phyloP scores from a whole-genome alignment of 2,329 filamentous ascomycete genomes.

The Falciphora oryzae region DNA sequence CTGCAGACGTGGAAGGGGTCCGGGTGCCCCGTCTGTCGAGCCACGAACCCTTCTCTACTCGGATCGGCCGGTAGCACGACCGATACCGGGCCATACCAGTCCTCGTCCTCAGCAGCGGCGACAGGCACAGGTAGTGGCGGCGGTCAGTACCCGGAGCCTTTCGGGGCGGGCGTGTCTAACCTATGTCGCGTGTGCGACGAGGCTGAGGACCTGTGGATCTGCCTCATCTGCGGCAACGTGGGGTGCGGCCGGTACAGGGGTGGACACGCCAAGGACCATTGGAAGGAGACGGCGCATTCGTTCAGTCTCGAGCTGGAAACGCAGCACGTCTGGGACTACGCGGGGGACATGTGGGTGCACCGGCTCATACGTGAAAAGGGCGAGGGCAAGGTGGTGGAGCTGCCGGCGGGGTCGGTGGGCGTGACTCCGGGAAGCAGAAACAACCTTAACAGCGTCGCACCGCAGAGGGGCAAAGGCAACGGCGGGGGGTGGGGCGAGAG shows the following conservation, averaged over 20 bases:
- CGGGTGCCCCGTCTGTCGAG: conserved; percentile 91
- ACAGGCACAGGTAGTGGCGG: neutral
- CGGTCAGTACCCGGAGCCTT: conserved; percentile 43
- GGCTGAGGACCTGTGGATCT: conserved; percentile 85
- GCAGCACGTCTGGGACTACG: conserved; percentile 97
- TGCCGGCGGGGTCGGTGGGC: conserved; percentile 42
- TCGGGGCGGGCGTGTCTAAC: conserved; percentile 56
- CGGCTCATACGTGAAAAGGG: conserved; percentile 90
- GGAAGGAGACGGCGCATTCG: conserved; percentile 81
- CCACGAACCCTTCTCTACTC: conserved; percentile 53
- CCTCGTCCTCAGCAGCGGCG: neutral
- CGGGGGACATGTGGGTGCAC: conserved; percentile 92
- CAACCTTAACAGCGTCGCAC: conserved; percentile 26
- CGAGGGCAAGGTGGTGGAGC: conserved; percentile 85
- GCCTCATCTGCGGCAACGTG: conserved; percentile 85
- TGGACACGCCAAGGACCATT: conserved; percentile 89
- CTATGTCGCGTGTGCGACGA: conserved; percentile 79
- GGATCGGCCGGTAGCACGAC: conserved; percentile 16
- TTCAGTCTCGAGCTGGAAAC: conserved; percentile 91
- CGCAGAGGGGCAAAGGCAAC: conserved; percentile 16
- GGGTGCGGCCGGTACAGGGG: conserved; percentile 93
- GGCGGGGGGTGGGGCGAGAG: conserved; percentile 6
- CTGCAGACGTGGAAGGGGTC: conserved; percentile 93
- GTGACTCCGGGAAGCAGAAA: conserved; percentile 19
- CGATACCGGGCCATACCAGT: too few species aligned